Base-by-base conservation (phyloP, 179 eudicot species). In the Vitellaria paradoxa region DNA sequence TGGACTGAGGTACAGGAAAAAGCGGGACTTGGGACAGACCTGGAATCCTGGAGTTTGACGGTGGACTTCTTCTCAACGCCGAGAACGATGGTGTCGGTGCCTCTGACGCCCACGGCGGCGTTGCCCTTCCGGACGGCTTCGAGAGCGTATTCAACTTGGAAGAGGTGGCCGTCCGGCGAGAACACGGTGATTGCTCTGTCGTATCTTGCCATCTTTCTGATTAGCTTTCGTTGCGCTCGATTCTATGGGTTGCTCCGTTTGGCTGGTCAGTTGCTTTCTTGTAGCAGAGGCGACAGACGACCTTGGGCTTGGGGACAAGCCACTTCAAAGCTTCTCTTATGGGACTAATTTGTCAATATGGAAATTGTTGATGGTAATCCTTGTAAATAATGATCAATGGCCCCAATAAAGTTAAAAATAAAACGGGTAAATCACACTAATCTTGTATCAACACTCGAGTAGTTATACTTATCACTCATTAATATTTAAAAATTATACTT, bases 41-140 rank as follows among this genome's bases (percentile, higher is more conserved):
- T 90, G 40, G 98, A 91, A 79, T 95, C 99, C 59, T 95, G 99
- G 71, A 95, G 97, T 67, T 95, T 95, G 71, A 95, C 92, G 24
- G 99, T 77, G 74, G 99, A 95, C 78, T 95, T 95, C 86, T 95
- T 93, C 86, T 95, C 99, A 65, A 95, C 98, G 56, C 91, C 98
- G 66, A 95, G 98, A n/a, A 95, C 99, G 68, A 93, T 81, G 77
- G 83, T 86, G 77, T 95, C 99, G 72, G 91, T 78, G 66, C 99
- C 98, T n/a, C 99, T 90, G 17, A 95, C 98, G 30, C 98, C 99
- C 79, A 95, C 97, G 86, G 91, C 98, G 81, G 99, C 98, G 88
- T 95, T 95, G 9, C 99, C 99, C 81, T 95, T 95, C 15, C 99
- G 95, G 24, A 95, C 99, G 70, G 99, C 99, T 89, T 95, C 99